A percentile compares a stretch with the other conserved stretches of the same genome.
Evolutionary conservation across 2,329 filamentous ascomycete species (phyloP).

Genomic region (Zymoseptoria brevis): DNA sequence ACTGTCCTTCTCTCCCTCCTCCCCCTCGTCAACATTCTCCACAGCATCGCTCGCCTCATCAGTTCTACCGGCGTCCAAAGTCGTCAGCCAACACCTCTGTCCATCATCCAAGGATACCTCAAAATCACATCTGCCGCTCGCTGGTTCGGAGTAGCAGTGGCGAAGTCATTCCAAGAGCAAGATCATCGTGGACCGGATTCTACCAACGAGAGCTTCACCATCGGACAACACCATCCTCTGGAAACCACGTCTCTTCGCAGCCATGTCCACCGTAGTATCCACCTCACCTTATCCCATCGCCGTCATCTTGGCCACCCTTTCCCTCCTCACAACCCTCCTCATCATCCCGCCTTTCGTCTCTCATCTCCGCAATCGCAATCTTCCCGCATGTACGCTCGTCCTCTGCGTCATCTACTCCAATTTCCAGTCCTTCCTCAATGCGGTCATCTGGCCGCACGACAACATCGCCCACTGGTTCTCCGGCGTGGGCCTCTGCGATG

Average conservation of each 20-base stretch:
- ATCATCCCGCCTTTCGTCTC: constrained; percentile 51
- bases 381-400: constrained; percentile 51
- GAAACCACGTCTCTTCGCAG: background rate
- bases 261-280: background rate
- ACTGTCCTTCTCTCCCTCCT: background rate
- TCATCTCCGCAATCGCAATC: constrained; percentile 54
- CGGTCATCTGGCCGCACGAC: constrained; percentile 57
- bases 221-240: background rate
- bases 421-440: constrained; percentile 51
- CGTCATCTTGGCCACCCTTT: constrained; percentile 42
- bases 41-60: background rate
- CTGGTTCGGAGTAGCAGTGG: too few relatives aligned
- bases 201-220: background rate
- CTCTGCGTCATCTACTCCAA: constrained; percentile 51
- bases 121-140: too few relatives aligned
- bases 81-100: too few relatives aligned
- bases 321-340: constrained; percentile 44
- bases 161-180: too few relatives aligned
- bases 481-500: constrained; percentile 55
- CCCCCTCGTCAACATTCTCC: background rate
- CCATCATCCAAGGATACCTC: too few relatives aligned
- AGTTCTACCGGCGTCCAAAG: too few relatives aligned
- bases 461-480: constrained; percentile 48
- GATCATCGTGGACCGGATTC: too few relatives aligned
- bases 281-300: constrained; percentile 26